Evolutionary conservation across 2,329 filamentous ascomycete genomes (phyloP).

Genomic region (Xylaria sp.): DNA sequence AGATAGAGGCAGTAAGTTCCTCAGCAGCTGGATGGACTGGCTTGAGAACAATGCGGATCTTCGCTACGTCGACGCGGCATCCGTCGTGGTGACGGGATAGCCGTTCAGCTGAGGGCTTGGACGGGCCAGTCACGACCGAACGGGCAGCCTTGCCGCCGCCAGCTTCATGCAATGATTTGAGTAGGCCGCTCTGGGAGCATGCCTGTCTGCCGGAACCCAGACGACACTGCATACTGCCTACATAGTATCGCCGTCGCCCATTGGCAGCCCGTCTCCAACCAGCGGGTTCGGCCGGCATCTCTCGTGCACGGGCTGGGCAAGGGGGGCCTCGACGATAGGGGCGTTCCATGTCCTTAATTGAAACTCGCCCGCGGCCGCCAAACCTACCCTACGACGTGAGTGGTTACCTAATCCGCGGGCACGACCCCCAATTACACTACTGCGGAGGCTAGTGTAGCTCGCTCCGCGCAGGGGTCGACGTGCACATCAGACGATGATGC

Average conservation of each 20-base stretch:
- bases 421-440: conserved; percentile 1
- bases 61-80: conserved; percentile 75
- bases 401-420: conserved; percentile 12
- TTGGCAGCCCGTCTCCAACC: conserved; percentile 14
- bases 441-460: too few species aligned
- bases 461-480: conserved; percentile 10
- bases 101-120: conserved; percentile 1
- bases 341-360: conserved; percentile 20
- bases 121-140: not conserved
- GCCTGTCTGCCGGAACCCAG: not conserved
- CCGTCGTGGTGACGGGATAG: conserved; percentile 35
- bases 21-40: conserved; percentile 90
- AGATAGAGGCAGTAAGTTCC: conserved; percentile 77
- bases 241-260: not conserved
- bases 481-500: conserved; percentile 33
- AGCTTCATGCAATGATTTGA: conserved; percentile 13
- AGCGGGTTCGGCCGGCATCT: conserved; percentile 12
- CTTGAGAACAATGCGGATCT: conserved; percentile 90
- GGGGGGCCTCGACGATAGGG: not conserved
- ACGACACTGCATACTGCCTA: not conserved
- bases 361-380: conserved; percentile 18
- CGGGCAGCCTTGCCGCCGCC: conserved; percentile 13
- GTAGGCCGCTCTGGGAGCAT: not conserved
- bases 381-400: conserved; percentile 7
- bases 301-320: not conserved